Evolutionary conservation across 345 rosid species (phyloP), one percentile per base, ranked within the genome.

Genomic region (Salix brachista): DNA sequence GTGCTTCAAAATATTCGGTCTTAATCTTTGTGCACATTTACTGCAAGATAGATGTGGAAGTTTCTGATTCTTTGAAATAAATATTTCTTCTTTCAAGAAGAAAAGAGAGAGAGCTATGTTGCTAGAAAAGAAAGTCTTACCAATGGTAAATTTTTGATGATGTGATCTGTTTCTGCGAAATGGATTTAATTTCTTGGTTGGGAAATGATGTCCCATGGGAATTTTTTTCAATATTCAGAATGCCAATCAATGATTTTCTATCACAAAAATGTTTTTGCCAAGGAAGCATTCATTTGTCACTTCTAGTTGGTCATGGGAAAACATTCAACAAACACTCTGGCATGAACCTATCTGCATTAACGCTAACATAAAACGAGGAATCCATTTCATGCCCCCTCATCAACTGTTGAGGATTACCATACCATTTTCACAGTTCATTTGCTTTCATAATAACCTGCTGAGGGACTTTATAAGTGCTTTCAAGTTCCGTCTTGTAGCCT

Each of bases 401-500:
- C 67, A 69, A 26, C 32, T 58, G n/a, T n/a, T 69, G 67, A 69
- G 21, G 48, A 12, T 34, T 25, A 56, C 65, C 72, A 8, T 67
- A 21, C 37, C 46, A 11, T 61, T 61, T 61, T 44, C 71, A 65
- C 37, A 23, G 64, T 26, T 34, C 70, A 42, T 61, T 65, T 62
- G 75, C 75, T 81, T 83, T 91, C 85, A 92, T 78, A 96, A 67
- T 69, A 96, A 75, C 88, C 99, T 89, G 86, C 99, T 94, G 18
- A 96, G 97, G 73, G 99, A 94, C 87, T 89, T 96, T 70, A 96
- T 96, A 65, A 96, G 98, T 58, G 82, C 86, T 83, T 94, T 96
- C 80, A 96, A 86, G 83, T 90, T 96, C 83, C 79, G 83, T 81
- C 97, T 92, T 6, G 97, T 94, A 69, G 91, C 87, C 77, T 96